Percentiles rank a stretch among this genome's conserved stretches.
Evolutionary conservation across 805 yeast genomes (phyloP).

Genomic region (Pichia manshurica): DNA sequence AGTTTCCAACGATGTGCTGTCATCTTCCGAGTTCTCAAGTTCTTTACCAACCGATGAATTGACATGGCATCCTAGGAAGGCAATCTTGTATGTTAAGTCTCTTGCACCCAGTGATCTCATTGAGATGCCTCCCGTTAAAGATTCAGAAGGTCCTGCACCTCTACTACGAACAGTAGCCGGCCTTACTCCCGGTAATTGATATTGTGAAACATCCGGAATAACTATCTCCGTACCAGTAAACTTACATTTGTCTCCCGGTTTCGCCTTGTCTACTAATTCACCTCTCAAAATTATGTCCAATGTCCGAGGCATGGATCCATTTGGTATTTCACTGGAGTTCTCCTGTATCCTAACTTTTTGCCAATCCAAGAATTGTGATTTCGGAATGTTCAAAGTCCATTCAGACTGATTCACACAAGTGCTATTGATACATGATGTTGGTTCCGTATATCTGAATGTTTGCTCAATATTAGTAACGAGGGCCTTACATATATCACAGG

Average conservation of each 20-base stretch:
- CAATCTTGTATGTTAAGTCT: slow-evolving; percentile 85
- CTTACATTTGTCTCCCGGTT: slow-evolving; percentile 93
- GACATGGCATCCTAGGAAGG: slow-evolving; percentile 89
- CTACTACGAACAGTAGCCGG: slow-evolving; percentile 66
- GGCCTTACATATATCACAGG: slow-evolving; percentile 84
- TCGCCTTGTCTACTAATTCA: slow-evolving; percentile 90
- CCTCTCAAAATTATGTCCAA: slow-evolving; percentile 89
- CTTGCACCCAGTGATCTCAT: slow-evolving; percentile 87
- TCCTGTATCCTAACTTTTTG: slow-evolving; percentile 94
- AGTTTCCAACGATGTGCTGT: slow-evolving; percentile 48
- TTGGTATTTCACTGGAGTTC: slow-evolving; percentile 93
- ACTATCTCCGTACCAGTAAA: slow-evolving; percentile 95
- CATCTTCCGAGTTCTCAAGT: slow-evolving; percentile 23
- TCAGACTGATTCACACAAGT: slow-evolving; percentile 79
- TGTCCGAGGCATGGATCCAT: slow-evolving; percentile 98
- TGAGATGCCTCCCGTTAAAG: slow-evolving; percentile 74
- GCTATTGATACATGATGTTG: slow-evolving; percentile 84
- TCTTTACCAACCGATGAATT: slow-evolving; percentile 47
- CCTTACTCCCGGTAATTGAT: slow-evolving; percentile 92
- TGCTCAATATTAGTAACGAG: slow-evolving; percentile 87
- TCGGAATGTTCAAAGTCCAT: slow-evolving; percentile 79
- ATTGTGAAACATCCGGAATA: slow-evolving; percentile 87
- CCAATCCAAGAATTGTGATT: slow-evolving; percentile 92
- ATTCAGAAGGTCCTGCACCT: slow-evolving; percentile 41
- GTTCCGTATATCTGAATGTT: slow-evolving; percentile 88